Percentiles rank a stretch among this genome's conserved stretches.
These are phyloP conservation scores for Wickerhamiella parazyma DNA, from an alignment of 805 yeast genomes.

Conservation along the genomic window DNA sequence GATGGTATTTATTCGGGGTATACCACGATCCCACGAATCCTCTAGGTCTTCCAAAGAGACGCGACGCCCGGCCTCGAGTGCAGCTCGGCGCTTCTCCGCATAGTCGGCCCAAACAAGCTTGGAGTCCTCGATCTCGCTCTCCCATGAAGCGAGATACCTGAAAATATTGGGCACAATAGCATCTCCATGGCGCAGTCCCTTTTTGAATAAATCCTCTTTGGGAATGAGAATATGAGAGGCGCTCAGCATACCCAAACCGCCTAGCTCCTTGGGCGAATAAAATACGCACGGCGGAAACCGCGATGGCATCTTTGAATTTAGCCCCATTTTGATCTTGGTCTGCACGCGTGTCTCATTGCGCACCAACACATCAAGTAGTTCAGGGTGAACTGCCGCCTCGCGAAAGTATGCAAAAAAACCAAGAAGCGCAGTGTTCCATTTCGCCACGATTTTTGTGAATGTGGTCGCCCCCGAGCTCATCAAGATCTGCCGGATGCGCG, in stretches of 20 bases:
- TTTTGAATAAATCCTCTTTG: conserved; percentile 79
- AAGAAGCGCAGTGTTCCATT: conserved; percentile 89
- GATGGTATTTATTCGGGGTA: conserved; percentile 88
- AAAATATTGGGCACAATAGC: conserved; percentile 79
- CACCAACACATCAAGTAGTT: conserved; percentile 67
- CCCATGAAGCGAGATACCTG: conserved; percentile 92
- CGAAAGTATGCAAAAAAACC: conserved; percentile 80
- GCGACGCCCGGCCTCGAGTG: conserved; percentile 70
- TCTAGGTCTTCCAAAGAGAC: conserved; percentile 87
- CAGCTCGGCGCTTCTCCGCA: conserved; percentile 78
- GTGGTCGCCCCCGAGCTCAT: conserved; percentile 96
- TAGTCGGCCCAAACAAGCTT: conserved; percentile 97
- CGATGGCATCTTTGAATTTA: conserved; percentile 96
- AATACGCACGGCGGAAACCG: conserved; percentile 98
- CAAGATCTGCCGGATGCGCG: conserved; percentile 72
- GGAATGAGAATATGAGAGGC: conserved; percentile 95
- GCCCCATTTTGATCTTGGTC: conserved; percentile 84
- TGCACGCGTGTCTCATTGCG: conserved; percentile 88
- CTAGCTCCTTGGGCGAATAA: conserved; percentile 92
- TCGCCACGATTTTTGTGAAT: conserved; percentile 82
- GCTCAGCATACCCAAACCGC: conserved; percentile 95
- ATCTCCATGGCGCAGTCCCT: conserved; percentile 78
- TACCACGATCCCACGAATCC: conserved; percentile 91
- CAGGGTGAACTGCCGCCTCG: conserved; percentile 81
- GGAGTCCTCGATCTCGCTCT: conserved; percentile 84